These are phyloP conservation scores for Limonomyces culmigenus DNA, from an alignment of 1,284 basidiomycete genomes.

Conservation along the genomic window DNA sequence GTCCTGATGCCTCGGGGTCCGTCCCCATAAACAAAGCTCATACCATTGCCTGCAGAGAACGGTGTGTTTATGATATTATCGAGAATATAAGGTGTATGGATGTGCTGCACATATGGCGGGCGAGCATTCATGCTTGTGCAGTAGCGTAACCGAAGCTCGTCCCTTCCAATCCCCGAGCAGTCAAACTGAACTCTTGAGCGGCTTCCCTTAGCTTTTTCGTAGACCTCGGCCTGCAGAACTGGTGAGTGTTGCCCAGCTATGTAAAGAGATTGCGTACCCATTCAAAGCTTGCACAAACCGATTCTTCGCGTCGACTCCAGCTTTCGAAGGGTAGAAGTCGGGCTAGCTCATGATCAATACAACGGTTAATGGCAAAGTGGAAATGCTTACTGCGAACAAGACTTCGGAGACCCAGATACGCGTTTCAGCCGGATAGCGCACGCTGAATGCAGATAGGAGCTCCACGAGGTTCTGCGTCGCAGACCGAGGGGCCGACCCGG, in stretches of 20 bases:
- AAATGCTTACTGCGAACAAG: slow-evolving; percentile 40
- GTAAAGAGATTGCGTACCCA: slow-evolving; percentile 17
- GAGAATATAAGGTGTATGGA: slow-evolving; percentile 11
- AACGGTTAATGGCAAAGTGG: slow-evolving; percentile 1
- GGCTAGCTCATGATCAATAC: slow-evolving; percentile 20
- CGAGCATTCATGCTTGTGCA: slow-evolving; percentile 5
- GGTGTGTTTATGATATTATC: not conserved
- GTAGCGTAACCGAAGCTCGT: slow-evolving; percentile 58
- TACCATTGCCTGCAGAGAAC: not conserved
- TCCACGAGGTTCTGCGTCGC: slow-evolving; percentile 75
- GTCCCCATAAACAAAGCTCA: not conserved
- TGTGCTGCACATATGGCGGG: not conserved
- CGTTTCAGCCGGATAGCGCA: slow-evolving; percentile 34
- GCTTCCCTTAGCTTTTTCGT: slow-evolving; percentile 51
- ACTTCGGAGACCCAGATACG: slow-evolving; percentile 57
- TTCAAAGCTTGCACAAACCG: slow-evolving; percentile 66
- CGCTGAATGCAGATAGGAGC: slow-evolving; percentile 48
- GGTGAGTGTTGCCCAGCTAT: slow-evolving; percentile 1
- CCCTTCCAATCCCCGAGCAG: slow-evolving; percentile 60
- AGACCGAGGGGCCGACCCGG: slow-evolving; percentile 66
- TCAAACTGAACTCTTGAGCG: slow-evolving; percentile 57
- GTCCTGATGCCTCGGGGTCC: not conserved
- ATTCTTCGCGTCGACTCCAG: slow-evolving; percentile 53
- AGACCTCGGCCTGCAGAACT: slow-evolving; percentile 33
- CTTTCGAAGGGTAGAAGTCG: slow-evolving; percentile 48